Conservation (phyloP, 2,329 filamentous ascomycete species). For the Hirsutella minnesotensis region DNA sequence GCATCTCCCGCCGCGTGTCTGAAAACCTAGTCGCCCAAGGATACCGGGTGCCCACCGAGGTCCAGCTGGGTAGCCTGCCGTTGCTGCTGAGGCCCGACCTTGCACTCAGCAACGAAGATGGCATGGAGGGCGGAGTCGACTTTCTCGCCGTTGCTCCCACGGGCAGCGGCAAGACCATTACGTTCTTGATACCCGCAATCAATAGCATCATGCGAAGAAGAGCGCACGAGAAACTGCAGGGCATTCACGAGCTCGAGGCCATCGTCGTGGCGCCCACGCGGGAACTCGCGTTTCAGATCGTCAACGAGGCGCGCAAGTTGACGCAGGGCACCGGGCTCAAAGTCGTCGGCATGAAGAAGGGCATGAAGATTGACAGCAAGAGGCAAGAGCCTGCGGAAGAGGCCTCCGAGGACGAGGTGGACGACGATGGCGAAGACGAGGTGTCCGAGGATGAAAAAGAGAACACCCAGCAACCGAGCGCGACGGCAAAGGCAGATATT, state of each 20-base stretch:
- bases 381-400: conserved; percentile 23
- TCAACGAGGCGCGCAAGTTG: conserved; percentile 77
- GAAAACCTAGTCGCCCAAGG: conserved; percentile 76
- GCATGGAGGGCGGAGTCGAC: conserved; percentile 42
- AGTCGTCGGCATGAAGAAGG: conserved; percentile 74
- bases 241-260: conserved; percentile 43
- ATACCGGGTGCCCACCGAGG: conserved; percentile 81
- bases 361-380: conserved; percentile 54
- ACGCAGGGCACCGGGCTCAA: conserved; percentile 64
- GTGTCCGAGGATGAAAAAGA: conserved; percentile 24
- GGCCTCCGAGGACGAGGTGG: conserved; percentile 24
- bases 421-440: conserved; percentile 16
- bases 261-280: conserved; percentile 69
- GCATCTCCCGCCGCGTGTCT: conserved; percentile 60
- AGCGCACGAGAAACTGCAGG: conserved; percentile 27
- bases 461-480: conserved; percentile 14
- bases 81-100: conserved; percentile 52
- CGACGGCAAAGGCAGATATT: conserved; percentile 23
- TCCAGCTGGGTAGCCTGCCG: conserved; percentile 79
- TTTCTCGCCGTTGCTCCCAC: conserved; percentile 86
- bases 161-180: conserved; percentile 90
- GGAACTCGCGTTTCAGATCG: conserved; percentile 68
- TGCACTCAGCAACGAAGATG: conserved; percentile 29
- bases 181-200: conserved; percentile 80
- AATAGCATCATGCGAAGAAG: conserved; percentile 56